Base-by-base conservation (phyloP, 306 rosid genomes). In the Inga leiocalycina region DNA sequence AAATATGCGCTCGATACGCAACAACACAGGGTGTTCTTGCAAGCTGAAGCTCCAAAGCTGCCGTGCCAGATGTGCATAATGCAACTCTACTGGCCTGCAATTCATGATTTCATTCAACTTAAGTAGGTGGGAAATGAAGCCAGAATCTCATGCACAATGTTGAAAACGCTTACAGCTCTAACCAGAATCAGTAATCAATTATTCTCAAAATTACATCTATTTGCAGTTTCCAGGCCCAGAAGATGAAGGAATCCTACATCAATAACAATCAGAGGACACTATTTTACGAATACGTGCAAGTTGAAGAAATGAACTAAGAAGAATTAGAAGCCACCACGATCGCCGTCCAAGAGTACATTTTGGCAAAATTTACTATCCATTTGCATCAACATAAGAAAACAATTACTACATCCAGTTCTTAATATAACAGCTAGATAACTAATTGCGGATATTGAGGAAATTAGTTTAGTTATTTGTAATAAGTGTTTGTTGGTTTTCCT, bases 31-130 rank as follows among this genome's bases (percentile, higher is more conserved):
- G 99, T 77, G 89, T 77, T 54, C 93, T 90, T 49, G 97, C 96
- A 87, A 95, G 93, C 87, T 95, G 97, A 88, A 92, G 77, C 92
- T 92, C 98, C 62, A 88, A 85, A 74, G 93, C 92, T 62, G 87
- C 97, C 14, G 99, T 93, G 74, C 99, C 99, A 15, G 98, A 96
- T 79, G 99, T 82, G 82, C 99, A 96, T 76, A 96, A 85, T 0
- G 98, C 98, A 72, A 89, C 97, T 76, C 67, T 92, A 80, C 99
- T 92, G 10, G 97, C 99, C 98, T 93, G 93, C 79, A 85, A 89
- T 15, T 67, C 64, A 57, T 22, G 66, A 9, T 68, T 69, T 48
- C 51, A 39, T 52, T 88, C 75, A 68, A 75, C 27, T 85, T 67
- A 85, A 54, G 24, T 11, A 79, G 75, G 49, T 20, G 13, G 11